Base-by-base conservation (phyloP, 768 basidiomycete genomes). In the Lactarius sanguifluus region DNA sequence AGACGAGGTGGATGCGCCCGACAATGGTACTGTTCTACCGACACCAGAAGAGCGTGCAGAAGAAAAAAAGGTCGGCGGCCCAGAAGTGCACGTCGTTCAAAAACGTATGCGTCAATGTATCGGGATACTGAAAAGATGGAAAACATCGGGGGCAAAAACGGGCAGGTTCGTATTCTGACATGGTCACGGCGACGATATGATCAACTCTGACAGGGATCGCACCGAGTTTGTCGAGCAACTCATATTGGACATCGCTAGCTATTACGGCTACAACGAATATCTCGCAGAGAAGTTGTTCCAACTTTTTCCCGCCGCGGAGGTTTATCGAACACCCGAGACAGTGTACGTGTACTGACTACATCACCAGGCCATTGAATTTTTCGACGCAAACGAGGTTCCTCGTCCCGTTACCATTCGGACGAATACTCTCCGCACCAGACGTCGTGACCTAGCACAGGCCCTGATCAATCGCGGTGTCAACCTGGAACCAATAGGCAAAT, bases 221-320 rank as follows among this genome's bases (percentile, higher is more conserved):
- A 86, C 93, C 40, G 96, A 99, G 73, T 96, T 98, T 70, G 83
- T 90, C 36, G 87, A 89, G 50, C 96, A 98, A 75, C 80, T 99
- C 57, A 79, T 95, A 13, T 81, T 87, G 32, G 97, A 99, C 72
- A 94, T 98, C 70, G 88, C 88, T 30, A 94, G 85, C 73, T 98
- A 99, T 79, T 98, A 98, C 74, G 97, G 97, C 34, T 99, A 99
- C 79, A 98, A 98, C 72, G 89, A 91, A 7, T 98, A 95, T 79
- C 83, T 99, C 54, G 86, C 90, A 2, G 94, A 96, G 74, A 98
- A 98, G 78, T 80, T 99, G 18, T 96, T 98, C 81, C 87, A 90
- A 67, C 81, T 99, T 25, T 98, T 99, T 79, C 85, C 95, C 2
- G 88, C 96, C 15, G 86, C 88, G 43, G 97, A 99, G 86, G 96